Evolutionary conservation across 1,284 basidiomycete species (phyloP).

Genomic region (Ceratorhiza oryzae-sativae): DNA sequence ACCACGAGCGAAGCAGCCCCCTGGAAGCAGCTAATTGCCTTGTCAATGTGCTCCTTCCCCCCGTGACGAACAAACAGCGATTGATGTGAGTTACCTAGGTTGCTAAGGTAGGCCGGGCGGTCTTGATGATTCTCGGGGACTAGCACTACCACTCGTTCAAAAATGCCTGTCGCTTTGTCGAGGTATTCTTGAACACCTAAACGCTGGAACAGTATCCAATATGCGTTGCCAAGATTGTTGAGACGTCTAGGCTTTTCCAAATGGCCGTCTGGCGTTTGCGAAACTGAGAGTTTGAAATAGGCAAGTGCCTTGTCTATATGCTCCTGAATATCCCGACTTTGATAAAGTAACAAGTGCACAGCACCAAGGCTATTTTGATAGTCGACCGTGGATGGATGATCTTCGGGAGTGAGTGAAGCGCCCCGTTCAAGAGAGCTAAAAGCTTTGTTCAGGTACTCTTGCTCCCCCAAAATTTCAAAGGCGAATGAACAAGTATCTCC

Average conservation of each 20-base stretch:
- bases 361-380: background rate
- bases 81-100: background rate
- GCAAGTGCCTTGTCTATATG: constrained; percentile 4
- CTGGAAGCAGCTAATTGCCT: background rate
- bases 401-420: background rate
- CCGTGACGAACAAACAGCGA: background rate
- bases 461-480: background rate
- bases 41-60: background rate
- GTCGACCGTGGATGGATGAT: background rate
- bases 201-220: background rate
- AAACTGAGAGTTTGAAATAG: background rate
- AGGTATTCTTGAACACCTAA: background rate
- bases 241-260: background rate
- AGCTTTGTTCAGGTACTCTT: background rate
- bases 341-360: background rate
- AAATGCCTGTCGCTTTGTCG: background rate
- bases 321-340: background rate
- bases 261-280: constrained; percentile 2
- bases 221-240: background rate
- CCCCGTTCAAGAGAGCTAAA: background rate
- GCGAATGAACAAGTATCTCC: background rate
- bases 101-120: background rate
- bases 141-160: background rate
- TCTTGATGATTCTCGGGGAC: background rate
- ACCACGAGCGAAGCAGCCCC: background rate